Evolutionary conservation across 202 grass and related monocot genomes (phyloP), one percentile per base, ranked within the genome.

Genomic region (Zoysia matrella): DNA sequence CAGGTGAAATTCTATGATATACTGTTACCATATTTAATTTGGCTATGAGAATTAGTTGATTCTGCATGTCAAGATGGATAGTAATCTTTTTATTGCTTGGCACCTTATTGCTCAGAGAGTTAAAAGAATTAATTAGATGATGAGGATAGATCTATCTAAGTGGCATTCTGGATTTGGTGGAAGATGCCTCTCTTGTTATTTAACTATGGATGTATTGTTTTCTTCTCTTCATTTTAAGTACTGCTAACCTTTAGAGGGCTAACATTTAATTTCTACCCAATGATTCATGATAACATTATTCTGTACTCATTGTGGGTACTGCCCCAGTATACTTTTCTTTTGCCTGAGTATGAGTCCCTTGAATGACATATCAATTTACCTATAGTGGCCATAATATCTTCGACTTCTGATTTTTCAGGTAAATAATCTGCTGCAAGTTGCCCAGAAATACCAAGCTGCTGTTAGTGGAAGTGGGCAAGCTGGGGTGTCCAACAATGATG

Each of bases 401-500:
- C 65, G 55, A 13, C 71, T 15, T 67, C 42, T 80, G 22, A 60
- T 7, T 76, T 93, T 85, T 54, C 82, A 98, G 95, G 92, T 98
- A 66, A 90, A 82, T 52, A 89, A 98, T 58, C 73, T 99, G 47
- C 54, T 96, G 49, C 92, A 95, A 87, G 93, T 92, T 92, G 87
- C 91, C 73, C 89, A 93, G 74, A 99, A 92, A 80, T 99, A 91
- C 64, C 96, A 99, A 86, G 14, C 87, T 77, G 78, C 79, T 79
- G 81, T 55, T 11, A 87, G 42, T 74, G 93, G 89, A 81, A 91
- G 86, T 74, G 90, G 89, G 43, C 79, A 93, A 63, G 66, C 86
- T 87, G 93, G 87, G 12, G 50, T 90, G 71, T 90, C 93, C 13
- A 76, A 88, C 64, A 85, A 86, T 74, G 91, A 99, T 51, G 86